phyloP scores from a whole-genome alignment of 192 early-diverging fungal species.

The Coemansia asiatica region DNA sequence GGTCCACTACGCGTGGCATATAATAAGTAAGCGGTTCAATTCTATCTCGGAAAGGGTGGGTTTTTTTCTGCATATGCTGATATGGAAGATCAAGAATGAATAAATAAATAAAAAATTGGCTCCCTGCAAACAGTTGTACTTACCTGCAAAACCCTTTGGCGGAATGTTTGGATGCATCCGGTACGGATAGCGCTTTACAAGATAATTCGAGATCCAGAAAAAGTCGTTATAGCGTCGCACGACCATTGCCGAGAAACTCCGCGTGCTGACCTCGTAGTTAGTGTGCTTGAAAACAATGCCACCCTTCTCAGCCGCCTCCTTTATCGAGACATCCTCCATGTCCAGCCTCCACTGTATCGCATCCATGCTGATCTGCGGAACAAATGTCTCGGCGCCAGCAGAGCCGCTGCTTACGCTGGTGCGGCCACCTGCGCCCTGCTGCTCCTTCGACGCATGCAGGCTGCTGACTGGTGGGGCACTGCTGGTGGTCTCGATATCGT shows the following conservation, averaged over 20 bases:
- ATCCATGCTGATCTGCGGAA: conserved; percentile 50
- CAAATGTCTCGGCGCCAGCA: conserved; percentile 5
- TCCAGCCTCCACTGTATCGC: conserved; percentile 55
- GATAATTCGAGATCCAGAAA: conserved; percentile 78
- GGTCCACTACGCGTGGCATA: conserved; percentile 49
- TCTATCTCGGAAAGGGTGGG: background rate
- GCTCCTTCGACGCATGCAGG: conserved; percentile 31
- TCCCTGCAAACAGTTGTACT: conserved; percentile 15
- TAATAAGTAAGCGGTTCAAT: conserved; percentile 24
- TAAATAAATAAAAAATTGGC: background rate
- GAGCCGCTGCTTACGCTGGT: conserved; percentile 8
- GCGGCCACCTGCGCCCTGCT: conserved; percentile 17
- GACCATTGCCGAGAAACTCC: conserved; percentile 63
- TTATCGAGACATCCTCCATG: conserved; percentile 52
- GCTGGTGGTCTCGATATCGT: conserved; percentile 2
- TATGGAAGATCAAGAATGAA: too few relatives aligned
- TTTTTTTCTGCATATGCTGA: too few relatives aligned
- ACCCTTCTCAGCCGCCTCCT: conserved; percentile 58
- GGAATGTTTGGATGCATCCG: conserved; percentile 80
- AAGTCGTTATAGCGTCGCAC: conserved; percentile 90
- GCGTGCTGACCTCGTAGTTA: conserved; percentile 77
- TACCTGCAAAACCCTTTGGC: conserved; percentile 85
- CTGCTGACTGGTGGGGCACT: conserved; percentile 25
- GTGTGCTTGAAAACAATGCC: conserved; percentile 79
- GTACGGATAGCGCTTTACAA: conserved; percentile 78